Base-by-base conservation (phyloP, 257 asterid species). In the Lycium ferocissimum region DNA sequence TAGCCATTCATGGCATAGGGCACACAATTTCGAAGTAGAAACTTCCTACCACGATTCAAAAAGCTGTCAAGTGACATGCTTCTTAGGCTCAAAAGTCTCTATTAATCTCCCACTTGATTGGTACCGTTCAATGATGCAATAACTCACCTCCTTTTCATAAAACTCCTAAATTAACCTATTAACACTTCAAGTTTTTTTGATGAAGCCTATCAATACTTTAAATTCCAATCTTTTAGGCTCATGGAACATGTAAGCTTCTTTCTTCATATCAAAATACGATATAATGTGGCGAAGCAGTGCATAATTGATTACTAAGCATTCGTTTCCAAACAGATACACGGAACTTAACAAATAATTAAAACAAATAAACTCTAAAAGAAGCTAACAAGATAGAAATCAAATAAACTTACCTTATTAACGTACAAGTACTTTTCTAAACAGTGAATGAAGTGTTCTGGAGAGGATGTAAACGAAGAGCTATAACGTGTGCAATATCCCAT, bases 401-500 rank as follows among this genome's bases (percentile, higher is more conserved):
- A 17, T 54, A 40, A 80, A 78, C 91, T 85, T 89, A 94, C 98
- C 91, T 93, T 94, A 72, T 92, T 84, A 81, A 93, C 70, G 75
- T 93, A 94, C 33, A 94, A 89, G 86, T 90, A 94, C 89, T 89
- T 91, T 62, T 93, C 94, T 57, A 94, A 88, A 84, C 93, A 90
- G 76, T 91, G 89, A 38, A 93, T 91, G 85, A 93, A 89, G 35
- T 84, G 87, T 84, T 90, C 96, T 0, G 98, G 97, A 4, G 96
- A 88, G 83, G 92, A 86, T 83, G 90, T 86, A 85, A 90, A 83
- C 15, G 95, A 92, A 79, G 96, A 91, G 88, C 93, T 86, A 90
- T 92, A 94, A 49, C 85, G 92, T 62, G 95, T 88, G 89, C 95
- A 93, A 86, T 91, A 93, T 59, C 89, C 95, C 91, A 93, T 87